Evolutionary conservation across 1,139 yeast genomes (phyloP).

Genomic region (Diutina rugosa): DNA sequence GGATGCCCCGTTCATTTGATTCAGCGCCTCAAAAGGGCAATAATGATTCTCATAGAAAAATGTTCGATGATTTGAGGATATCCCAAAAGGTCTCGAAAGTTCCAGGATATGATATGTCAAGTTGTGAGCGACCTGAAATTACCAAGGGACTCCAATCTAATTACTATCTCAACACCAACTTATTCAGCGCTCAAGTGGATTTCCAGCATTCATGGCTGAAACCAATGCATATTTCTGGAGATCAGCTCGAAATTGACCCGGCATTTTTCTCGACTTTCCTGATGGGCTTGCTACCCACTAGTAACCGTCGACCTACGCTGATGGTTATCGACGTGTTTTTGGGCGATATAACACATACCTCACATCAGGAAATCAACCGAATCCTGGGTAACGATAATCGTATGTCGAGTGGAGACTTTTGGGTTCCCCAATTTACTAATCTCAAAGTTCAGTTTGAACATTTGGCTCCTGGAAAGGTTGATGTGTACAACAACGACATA

Average conservation of each 20-base stretch:
- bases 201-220: background rate
- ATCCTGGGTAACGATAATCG: background rate
- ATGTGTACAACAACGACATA: background rate
- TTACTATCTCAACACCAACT: background rate
- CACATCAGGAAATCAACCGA: background rate
- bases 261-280: background rate
- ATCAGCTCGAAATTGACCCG: background rate
- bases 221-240: background rate
- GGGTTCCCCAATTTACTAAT: background rate
- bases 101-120: background rate
- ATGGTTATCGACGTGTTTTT: background rate
- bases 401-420: background rate
- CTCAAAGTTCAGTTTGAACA: background rate
- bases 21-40: conserved; percentile 7
- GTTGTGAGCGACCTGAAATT: background rate
- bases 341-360: background rate
- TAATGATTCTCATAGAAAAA: background rate
- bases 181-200: background rate
- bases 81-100: background rate
- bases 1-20: conserved; percentile 26
- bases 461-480: background rate
- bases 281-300: background rate
- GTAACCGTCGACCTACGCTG: background rate
- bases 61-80: background rate
- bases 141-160: background rate